Percentiles rank a stretch among this genome's conserved stretches.
Evolutionary conservation across 2,329 filamentous ascomycete genomes (phyloP).

Genomic region (Botrytis fragariae): DNA sequence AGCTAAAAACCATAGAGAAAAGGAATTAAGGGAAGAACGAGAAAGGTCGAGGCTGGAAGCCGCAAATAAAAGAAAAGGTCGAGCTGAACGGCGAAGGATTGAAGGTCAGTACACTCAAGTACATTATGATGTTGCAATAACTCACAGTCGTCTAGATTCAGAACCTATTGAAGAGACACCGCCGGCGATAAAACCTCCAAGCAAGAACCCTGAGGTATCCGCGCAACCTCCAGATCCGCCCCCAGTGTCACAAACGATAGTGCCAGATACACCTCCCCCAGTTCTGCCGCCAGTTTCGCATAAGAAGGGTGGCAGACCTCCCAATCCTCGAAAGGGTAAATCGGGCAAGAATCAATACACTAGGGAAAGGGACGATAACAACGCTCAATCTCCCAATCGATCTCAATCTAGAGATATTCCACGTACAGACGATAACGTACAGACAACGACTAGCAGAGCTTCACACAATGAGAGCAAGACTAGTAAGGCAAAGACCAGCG

Average conservation of each 20-base stretch:
- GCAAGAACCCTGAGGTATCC: constrained; percentile 36
- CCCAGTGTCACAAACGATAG: constrained; percentile 45
- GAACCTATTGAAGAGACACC: constrained; percentile 69
- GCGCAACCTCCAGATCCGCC: constrained; percentile 43
- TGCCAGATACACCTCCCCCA: constrained; percentile 49
- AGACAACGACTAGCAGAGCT: constrained; percentile 42
- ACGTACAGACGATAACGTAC: constrained; percentile 49
- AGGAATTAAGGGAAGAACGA: constrained; percentile 68
- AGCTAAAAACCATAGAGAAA: constrained; percentile 59
- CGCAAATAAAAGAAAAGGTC: constrained; percentile 75
- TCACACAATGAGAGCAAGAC: constrained; percentile 40
- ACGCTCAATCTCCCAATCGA: constrained; percentile 54
- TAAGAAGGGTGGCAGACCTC: constrained; percentile 62
- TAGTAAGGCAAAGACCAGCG: constrained; percentile 39
- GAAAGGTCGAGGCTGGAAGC: constrained; percentile 73
- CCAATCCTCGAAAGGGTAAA: constrained; percentile 64
- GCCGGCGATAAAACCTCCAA: constrained; percentile 43
- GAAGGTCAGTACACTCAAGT: constrained; percentile 60
- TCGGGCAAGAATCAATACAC: constrained; percentile 79
- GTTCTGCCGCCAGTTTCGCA: constrained; percentile 46
- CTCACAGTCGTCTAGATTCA: constrained; percentile 55
- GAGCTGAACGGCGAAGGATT: constrained; percentile 74
- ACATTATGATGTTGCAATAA: constrained; percentile 36
- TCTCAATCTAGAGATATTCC: constrained; percentile 48
- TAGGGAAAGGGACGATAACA: constrained; percentile 62